phyloP scores from a whole-genome alignment of 1,284 basidiomycete species.

The Thelephora terrestris region DNA sequence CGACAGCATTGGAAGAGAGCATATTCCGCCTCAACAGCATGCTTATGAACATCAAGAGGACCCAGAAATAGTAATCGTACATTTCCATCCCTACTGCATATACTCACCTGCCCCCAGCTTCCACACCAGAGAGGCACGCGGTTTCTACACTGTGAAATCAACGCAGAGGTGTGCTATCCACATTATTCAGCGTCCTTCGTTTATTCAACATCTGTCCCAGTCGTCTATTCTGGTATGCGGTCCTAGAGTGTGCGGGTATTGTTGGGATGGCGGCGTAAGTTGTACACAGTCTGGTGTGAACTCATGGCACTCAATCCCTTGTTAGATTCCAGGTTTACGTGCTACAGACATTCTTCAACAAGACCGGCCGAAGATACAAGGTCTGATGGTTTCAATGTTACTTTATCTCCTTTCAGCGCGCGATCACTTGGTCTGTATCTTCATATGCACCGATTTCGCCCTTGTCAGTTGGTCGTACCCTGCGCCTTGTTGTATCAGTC shows the following conservation, averaged over 20 bases:
- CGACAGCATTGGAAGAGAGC: constrained; percentile 85
- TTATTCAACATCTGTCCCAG: constrained; percentile 29
- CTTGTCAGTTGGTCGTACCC: constrained; percentile 74
- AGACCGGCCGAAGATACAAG: constrained; percentile 77
- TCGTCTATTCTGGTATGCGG: constrained; percentile 85
- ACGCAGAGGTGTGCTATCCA: constrained; percentile 50
- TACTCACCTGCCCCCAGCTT: constrained; percentile 35
- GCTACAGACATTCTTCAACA: constrained; percentile 88
- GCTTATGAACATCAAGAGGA: constrained; percentile 79
- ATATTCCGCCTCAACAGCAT: constrained; percentile 83
- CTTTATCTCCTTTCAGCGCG: background rate
- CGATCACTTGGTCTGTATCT: constrained; percentile 38
- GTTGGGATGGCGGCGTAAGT: constrained; percentile 77
- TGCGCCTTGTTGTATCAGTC: constrained; percentile 17
- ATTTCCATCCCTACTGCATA: constrained; percentile 7
- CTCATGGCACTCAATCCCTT: constrained; percentile 4
- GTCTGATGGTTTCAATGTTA: constrained; percentile 36
- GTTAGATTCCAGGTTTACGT: constrained; percentile 81
- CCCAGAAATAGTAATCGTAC: constrained; percentile 75
- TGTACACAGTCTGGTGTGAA: constrained; percentile 6
- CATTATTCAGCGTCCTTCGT: constrained; percentile 20
- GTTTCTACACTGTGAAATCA: constrained; percentile 71
- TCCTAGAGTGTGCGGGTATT: constrained; percentile 68
- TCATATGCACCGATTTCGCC: constrained; percentile 72
- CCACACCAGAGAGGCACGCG: constrained; percentile 75